Evolutionary conservation across 192 early-diverging fungal genomes (phyloP).

Genomic region (Coemansia sp.): DNA sequence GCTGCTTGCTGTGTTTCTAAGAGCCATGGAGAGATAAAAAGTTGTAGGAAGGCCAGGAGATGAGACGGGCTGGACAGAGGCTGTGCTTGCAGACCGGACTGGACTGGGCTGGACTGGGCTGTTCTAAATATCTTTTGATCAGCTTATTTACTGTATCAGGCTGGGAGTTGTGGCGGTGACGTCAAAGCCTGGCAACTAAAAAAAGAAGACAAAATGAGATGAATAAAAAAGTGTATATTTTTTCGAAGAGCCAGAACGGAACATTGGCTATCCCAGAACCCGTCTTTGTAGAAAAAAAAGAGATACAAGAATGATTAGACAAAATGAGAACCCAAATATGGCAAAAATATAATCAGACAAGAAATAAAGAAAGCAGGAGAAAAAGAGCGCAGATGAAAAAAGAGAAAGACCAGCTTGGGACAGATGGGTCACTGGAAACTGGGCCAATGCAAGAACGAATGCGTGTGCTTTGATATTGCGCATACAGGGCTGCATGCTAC

Average conservation of each 20-base stretch:
- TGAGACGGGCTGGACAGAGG: neutral
- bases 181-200: neutral
- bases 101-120: too few relatives aligned
- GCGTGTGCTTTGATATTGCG: neutral
- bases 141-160: too few relatives aligned
- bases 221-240: neutral
- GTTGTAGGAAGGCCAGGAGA: neutral
- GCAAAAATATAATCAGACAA: neutral
- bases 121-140: too few relatives aligned
- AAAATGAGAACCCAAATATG: neutral
- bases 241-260: neutral
- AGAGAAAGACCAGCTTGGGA: neutral
- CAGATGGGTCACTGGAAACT: constrained; percentile 1
- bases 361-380: neutral
- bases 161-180: neutral
- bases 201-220: neutral
- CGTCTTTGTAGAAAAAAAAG: neutral
- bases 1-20: too few relatives aligned
- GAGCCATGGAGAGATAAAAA: too few relatives aligned
- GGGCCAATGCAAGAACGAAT: neutral
- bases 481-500: constrained; percentile 1
- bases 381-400: constrained; percentile 2
- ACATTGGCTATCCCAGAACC: neutral
- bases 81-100: neutral
- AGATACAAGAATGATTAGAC: neutral